A percentile compares a stretch with the other conserved stretches of the same genome.
Evolutionary conservation across 768 basidiomycete species (phyloP).

Genomic region (Suillus discolor): DNA sequence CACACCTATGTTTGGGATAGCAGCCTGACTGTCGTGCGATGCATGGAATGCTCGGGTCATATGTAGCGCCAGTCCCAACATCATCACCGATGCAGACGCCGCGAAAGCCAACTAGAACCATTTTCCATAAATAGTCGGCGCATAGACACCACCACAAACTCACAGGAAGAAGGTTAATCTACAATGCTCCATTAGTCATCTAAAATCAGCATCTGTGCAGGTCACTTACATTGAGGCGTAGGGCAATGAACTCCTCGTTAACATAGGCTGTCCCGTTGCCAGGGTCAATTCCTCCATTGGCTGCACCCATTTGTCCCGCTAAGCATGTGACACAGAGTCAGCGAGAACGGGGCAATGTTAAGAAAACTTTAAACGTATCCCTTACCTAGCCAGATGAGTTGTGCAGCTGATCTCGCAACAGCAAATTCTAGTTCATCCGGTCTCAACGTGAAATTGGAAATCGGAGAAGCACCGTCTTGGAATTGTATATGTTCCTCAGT

Average conservation of each 20-base stretch:
- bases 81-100: neutral
- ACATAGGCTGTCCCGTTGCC: neutral
- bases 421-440: slow-evolving; percentile 2
- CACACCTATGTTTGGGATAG: neutral
- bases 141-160: neutral
- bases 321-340: neutral
- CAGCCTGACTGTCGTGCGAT: neutral
- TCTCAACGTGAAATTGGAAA: neutral
- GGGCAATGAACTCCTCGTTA: neutral
- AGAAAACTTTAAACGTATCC: neutral
- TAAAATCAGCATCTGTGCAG: no score
- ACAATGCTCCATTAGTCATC: neutral
- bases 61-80: slow-evolving; percentile 1
- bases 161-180: slow-evolving; percentile 11
- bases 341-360: neutral
- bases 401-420: neutral
- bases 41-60: neutral
- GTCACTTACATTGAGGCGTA: neutral
- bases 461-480: neutral
- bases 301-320: neutral
- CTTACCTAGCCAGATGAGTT: slow-evolving; percentile 1
- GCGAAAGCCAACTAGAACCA: slow-evolving; percentile 6
- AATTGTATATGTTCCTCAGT: neutral
- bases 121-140: neutral
- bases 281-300: neutral